These are phyloP conservation scores for Myochromella boudieri DNA, from an alignment of 768 basidiomycete species.

Conservation along the genomic window DNA sequence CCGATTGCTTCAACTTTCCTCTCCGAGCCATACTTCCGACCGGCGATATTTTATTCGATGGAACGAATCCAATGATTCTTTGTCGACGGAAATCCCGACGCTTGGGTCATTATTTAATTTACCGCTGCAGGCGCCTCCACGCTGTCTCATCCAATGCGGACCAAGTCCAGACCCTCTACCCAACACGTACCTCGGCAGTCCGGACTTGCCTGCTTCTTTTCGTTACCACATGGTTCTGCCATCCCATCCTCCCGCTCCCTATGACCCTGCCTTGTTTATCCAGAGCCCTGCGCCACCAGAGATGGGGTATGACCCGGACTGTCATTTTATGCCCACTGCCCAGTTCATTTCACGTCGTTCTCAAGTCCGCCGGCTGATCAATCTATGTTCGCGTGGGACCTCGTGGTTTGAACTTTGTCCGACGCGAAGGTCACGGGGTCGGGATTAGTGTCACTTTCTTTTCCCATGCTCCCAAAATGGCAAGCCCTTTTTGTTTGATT, in stretches of 20 bases:
- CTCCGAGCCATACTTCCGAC: background rate
- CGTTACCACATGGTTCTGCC: slow-evolving; percentile 3
- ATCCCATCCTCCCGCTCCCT: slow-evolving; percentile 1
- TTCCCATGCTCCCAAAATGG: slow-evolving; percentile 4
- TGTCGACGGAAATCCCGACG: background rate
- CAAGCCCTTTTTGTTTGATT: slow-evolving; percentile 1
- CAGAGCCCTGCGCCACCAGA: slow-evolving; percentile 10
- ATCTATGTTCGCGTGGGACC: background rate
- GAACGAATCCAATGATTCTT: too few species aligned
- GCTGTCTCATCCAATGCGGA: background rate
- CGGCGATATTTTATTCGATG: background rate
- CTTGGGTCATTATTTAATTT: background rate
- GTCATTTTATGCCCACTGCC: slow-evolving; percentile 8
- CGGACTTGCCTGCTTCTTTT: background rate
- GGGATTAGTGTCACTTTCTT: background rate
- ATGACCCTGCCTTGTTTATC: background rate
- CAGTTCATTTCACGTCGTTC: slow-evolving; percentile 8
- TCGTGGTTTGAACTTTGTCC: slow-evolving; percentile 6
- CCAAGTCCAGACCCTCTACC: background rate
- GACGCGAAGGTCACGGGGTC: slow-evolving; percentile 3
- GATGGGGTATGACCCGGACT: slow-evolving; percentile 6
- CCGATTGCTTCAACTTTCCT: too few species aligned
- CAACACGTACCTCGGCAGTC: background rate
- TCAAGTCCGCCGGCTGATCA: slow-evolving; percentile 8
- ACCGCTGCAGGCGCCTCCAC: background rate